Evolutionary conservation across 2,329 filamentous ascomycete genomes (phyloP).

Genomic region (Colletotrichum viniferum): DNA sequence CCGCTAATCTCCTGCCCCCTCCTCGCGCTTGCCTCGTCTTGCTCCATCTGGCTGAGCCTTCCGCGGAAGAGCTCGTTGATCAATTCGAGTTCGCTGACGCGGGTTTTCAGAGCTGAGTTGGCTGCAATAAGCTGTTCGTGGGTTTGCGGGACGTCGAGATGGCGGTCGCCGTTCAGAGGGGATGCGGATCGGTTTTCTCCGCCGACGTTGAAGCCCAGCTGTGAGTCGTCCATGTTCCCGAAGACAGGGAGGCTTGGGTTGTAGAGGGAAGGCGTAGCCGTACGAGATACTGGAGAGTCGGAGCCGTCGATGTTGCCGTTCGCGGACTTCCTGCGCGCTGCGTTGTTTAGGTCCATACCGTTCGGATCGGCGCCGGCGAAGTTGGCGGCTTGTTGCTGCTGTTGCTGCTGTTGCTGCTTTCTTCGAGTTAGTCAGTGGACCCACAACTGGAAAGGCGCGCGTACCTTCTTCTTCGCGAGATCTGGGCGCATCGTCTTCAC

Average conservation of each 20-base stretch:
- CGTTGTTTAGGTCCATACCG: constrained; percentile 60
- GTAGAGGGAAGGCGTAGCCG: constrained; percentile 77
- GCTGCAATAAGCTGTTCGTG: constrained; percentile 81
- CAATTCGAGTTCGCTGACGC: constrained; percentile 92
- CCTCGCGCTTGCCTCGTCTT: constrained; percentile 72
- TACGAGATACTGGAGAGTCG: constrained; percentile 80
- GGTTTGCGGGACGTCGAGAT: constrained; percentile 73
- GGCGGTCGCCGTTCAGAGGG: constrained; percentile 62
- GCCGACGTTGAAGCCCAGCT: constrained; percentile 60
- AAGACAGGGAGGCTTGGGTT: constrained; percentile 80
- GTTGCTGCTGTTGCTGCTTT: constrained; percentile 36
- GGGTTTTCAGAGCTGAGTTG: constrained; percentile 89
- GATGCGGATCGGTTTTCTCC: constrained; percentile 56
- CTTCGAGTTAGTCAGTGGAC: constrained; percentile 9
- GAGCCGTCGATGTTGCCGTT: constrained; percentile 77
- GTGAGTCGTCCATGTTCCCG: constrained; percentile 74
- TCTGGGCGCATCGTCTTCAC: constrained; percentile 87
- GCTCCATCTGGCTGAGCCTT: constrained; percentile 78
- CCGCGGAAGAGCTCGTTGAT: constrained; percentile 86
- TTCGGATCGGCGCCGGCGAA: constrained; percentile 54
- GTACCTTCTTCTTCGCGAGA: constrained; percentile 83
- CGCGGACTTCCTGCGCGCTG: constrained; percentile 67
- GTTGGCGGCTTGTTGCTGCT: constrained; percentile 41
- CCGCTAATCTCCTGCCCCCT: constrained; percentile 61
- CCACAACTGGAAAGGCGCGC: constrained; percentile 20